Evolutionary conservation across 116 monocot genomes (phyloP).

Genomic region (Posidonia oceanica): DNA sequence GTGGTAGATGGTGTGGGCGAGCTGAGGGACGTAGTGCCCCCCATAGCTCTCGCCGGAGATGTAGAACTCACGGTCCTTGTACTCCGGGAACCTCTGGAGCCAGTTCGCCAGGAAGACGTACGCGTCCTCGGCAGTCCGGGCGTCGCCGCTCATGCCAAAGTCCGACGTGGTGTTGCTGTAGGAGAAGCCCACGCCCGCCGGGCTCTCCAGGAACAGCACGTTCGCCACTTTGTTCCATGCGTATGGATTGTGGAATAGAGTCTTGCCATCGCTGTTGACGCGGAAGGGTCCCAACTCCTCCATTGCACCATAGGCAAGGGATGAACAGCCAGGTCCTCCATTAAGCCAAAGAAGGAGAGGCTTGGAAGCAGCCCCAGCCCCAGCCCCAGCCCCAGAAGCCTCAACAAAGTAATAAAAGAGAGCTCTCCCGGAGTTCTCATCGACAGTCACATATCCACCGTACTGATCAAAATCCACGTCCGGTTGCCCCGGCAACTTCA

Average conservation of each 20-base stretch:
- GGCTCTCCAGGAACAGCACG: conserved; percentile 19
- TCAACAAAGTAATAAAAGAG: conserved; percentile 36
- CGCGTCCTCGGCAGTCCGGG: conserved; percentile 9
- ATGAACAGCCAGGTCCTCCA: conserved; percentile 62
- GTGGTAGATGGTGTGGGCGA: background rate
- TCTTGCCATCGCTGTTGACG: conserved; percentile 35
- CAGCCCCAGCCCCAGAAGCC: conserved; percentile 6
- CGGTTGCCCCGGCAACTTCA: conserved; percentile 9
- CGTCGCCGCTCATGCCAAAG: conserved; percentile 7
- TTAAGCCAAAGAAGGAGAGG: conserved; percentile 47
- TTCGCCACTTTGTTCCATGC: conserved; percentile 37
- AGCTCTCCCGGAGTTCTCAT: conserved; percentile 15
- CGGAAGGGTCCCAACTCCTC: conserved; percentile 47
- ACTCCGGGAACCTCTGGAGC: conserved; percentile 11
- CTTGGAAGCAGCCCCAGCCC: conserved; percentile 4
- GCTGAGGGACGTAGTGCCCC: background rate
- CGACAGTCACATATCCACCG: conserved; percentile 30
- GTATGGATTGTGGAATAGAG: conserved; percentile 28
- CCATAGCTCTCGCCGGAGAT: conserved; percentile 18
- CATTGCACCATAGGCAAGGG: conserved; percentile 46
- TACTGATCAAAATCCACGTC: conserved; percentile 20
- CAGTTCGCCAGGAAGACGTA: conserved; percentile 20
- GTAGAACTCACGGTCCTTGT: conserved; percentile 14
- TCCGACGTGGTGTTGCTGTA: conserved; percentile 20
- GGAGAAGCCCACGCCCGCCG: conserved; percentile 20